phyloP scores from a whole-genome alignment of 768 basidiomycete genomes.

The Amanita molliuscula region DNA sequence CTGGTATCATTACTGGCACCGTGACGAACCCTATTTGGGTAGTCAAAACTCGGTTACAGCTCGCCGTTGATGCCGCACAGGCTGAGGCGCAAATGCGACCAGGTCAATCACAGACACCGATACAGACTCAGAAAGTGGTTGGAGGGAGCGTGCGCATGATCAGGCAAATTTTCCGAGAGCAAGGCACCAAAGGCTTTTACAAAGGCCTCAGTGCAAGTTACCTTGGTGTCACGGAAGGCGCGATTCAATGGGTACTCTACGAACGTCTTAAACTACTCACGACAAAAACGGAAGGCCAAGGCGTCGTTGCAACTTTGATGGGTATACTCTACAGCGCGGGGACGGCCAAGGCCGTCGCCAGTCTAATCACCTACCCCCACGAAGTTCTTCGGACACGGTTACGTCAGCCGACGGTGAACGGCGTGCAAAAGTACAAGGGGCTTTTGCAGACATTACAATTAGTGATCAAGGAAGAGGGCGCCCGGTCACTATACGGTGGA shows the following conservation, averaged over 20 bases:
- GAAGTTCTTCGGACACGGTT: conserved; percentile 77
- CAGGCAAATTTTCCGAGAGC: conserved; percentile 63
- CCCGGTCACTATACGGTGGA: conserved; percentile 79
- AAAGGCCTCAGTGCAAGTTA: conserved; percentile 93
- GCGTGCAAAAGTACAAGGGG: too few species aligned
- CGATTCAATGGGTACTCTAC: conserved; percentile 96
- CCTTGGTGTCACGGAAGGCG: conserved; percentile 90
- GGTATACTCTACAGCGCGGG: conserved; percentile 88
- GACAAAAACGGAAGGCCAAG: conserved; percentile 38
- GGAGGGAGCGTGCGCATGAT: conserved; percentile 56
- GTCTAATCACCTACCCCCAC: conserved; percentile 94
- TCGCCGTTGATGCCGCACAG: conserved; percentile 23
- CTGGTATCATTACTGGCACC: conserved; percentile 71
- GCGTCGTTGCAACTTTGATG: conserved; percentile 55
- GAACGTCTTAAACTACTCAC: conserved; percentile 79
- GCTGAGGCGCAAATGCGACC: background rate
- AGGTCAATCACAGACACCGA: conserved; percentile 13
- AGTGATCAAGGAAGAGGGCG: conserved; percentile 77
- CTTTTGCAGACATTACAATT: too few species aligned
- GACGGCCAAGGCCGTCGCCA: conserved; percentile 88
- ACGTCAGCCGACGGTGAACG: too few species aligned
- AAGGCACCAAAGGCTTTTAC: conserved; percentile 86
- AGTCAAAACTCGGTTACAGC: conserved; percentile 92
- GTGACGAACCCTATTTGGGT: conserved; percentile 65
- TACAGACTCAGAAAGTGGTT: conserved; percentile 18